Base-by-base conservation (phyloP, 768 basidiomycete genomes). In the Boletus tomentosulus region DNA sequence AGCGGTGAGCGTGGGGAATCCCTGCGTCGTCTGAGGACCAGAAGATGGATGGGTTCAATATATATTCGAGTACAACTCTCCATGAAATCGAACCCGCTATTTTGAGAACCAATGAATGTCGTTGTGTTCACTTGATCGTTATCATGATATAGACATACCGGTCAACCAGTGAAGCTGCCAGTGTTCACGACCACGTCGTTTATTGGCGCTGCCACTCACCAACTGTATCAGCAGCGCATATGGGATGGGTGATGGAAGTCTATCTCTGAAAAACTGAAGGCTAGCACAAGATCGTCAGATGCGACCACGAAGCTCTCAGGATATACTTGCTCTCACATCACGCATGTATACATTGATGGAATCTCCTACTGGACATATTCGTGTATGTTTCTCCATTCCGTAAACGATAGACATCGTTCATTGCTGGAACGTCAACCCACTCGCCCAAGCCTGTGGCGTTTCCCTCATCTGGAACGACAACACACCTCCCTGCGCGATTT, bases 391-490 rank as follows among this genome's bases (percentile, higher is more conserved):
- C 19, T 19, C 19, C 19, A 19, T 39, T 19, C 38, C 19, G 11
- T 8, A 19, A 41, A 41, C 22, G 24, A 41, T 10, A 19, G 19
- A 19, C 1, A 9, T 22, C 39, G 19, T 19, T 41, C 39, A 41
- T 12, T 24, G 39, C n/a, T 22, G 19, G 19, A 39, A 39, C 19
- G n/a, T 39, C 38, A 19, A 22, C 19, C n/a, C 43, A n/a, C 15
- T 44, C 28, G 43, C 44, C 12, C 71, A 84, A 0, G 56, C 53
- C 56, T 78, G 70, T 3, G 78, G 78, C 24, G 63, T 64, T 4
- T 72, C 74, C 47, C 77, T 82, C 87, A 91, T 89, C 59, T 81
- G 78, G 60, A 89, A 90, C 35, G 72, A 73, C 15, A 90, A 66
- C 8, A 76, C 67, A 0, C 80, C 85, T 0, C 87, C 87, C 4